Conservation (phyloP, 1,139 yeast species). For the Pneumocystis sp. region DNA sequence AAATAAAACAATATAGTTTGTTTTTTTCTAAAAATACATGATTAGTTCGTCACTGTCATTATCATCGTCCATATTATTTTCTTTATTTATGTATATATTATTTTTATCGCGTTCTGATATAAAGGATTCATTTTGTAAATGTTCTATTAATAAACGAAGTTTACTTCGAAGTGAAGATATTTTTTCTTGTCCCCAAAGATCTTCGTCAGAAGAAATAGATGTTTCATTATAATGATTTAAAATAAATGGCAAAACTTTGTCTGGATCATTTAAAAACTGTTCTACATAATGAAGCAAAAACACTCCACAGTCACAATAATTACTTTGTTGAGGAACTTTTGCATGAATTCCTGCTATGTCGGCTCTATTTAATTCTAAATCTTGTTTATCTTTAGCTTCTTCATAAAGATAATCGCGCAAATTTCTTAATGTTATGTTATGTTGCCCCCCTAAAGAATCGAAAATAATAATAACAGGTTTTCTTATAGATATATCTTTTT, state of each 20-base stretch:
- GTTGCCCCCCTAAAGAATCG: slow-evolving; percentile 59
- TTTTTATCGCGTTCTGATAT: not conserved
- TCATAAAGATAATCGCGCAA: slow-evolving; percentile 49
- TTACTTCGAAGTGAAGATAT: slow-evolving; percentile 9
- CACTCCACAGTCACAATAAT: slow-evolving; percentile 89
- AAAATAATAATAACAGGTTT: slow-evolving; percentile 48
- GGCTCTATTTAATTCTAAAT: slow-evolving; percentile 33
- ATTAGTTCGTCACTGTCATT: slow-evolving; percentile 3
- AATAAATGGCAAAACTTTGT: slow-evolving; percentile 25
- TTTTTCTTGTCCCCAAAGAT: slow-evolving; percentile 16
- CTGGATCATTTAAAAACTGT: slow-evolving; percentile 43
- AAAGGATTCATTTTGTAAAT: slow-evolving; percentile 8
- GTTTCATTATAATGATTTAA: slow-evolving; percentile 13
- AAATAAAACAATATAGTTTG: not conserved
- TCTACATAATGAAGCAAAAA: slow-evolving; percentile 71
- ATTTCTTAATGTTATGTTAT: slow-evolving; percentile 39
- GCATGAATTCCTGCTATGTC: slow-evolving; percentile 34
- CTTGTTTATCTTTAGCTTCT: slow-evolving; percentile 54
- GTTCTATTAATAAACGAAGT: slow-evolving; percentile 11
- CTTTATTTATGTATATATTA: not conserved
- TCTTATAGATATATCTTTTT: not conserved
- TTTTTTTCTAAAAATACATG: not conserved
- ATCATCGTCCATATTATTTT: slow-evolving; percentile 1
- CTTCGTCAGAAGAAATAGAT: slow-evolving; percentile 6
- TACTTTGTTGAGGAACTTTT: slow-evolving; percentile 68